Evolutionary conservation across 768 basidiomycete genomes (phyloP).

Genomic region (Cantharellus anzutake): DNA sequence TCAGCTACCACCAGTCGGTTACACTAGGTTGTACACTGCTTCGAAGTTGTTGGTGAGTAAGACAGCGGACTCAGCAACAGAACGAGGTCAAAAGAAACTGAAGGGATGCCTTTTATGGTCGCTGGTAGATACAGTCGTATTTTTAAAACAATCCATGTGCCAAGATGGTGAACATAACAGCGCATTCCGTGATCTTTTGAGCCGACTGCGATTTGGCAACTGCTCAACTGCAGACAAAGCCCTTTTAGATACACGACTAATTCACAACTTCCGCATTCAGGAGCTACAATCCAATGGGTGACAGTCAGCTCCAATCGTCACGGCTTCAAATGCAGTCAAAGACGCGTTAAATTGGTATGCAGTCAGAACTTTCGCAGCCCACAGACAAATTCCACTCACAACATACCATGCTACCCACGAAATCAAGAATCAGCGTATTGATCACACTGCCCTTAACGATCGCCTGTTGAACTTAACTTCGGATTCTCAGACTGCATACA

Average conservation of each 20-base stretch:
- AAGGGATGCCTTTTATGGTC: too few species aligned
- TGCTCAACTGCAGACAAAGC: neutral
- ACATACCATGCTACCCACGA: too few species aligned
- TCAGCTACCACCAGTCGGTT: constrained; percentile 3
- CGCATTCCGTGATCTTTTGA: neutral
- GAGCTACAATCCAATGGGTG: neutral
- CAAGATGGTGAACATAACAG: neutral
- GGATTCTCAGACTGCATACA: neutral
- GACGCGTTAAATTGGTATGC: constrained; percentile 1
- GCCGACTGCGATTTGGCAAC: neutral
- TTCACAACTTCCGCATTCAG: too few species aligned
- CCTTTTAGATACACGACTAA: neutral
- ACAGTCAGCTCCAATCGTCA: neutral
- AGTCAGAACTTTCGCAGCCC: neutral
- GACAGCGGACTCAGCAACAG: neutral
- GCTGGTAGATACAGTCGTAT: too few species aligned
- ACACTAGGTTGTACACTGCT: neutral
- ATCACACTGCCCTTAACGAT: too few species aligned
- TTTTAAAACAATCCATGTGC: too few species aligned
- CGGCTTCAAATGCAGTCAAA: constrained; percentile 1
- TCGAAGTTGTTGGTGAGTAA: neutral
- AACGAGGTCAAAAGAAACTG: too few species aligned
- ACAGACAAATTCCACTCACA: too few species aligned
- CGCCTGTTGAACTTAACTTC: neutral
- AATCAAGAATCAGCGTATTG: too few species aligned